phyloP scores from a whole-genome alignment of 805 yeast species.

The Geotrichum ghanense region DNA sequence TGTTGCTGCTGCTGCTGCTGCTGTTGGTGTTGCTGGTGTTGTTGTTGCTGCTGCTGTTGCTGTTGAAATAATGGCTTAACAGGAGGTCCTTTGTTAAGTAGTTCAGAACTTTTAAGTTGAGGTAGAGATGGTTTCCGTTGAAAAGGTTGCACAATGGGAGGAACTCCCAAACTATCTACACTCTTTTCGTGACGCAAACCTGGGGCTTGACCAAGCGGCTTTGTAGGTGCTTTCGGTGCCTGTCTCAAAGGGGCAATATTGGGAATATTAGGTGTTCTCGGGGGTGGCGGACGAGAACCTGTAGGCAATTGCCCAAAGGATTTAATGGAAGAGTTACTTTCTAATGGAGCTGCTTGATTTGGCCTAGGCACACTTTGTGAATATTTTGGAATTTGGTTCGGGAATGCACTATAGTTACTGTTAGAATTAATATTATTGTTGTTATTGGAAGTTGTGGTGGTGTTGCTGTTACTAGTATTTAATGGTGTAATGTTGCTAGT shows the following conservation, averaged over 20 bases:
- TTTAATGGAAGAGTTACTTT: neutral
- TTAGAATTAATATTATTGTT: neutral
- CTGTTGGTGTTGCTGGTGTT: constrained; percentile 4
- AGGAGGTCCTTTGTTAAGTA: neutral
- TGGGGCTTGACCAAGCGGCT: constrained; percentile 3
- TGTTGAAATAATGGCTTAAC: constrained; percentile 1
- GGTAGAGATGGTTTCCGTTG: constrained; percentile 2
- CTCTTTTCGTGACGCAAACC: neutral
- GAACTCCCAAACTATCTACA: constrained; percentile 4
- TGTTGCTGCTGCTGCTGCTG: neutral
- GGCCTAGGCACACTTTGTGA: constrained; percentile 1
- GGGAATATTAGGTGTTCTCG: constrained; percentile 13
- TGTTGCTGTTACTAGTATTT: constrained; percentile 15
- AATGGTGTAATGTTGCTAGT: constrained; percentile 6
- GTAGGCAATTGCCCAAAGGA: neutral
- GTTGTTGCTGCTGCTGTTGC: constrained; percentile 8
- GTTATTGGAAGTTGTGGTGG: constrained; percentile 4
- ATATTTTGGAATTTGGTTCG: neutral
- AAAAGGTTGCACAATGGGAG: neutral
- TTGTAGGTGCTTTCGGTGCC: constrained; percentile 13
- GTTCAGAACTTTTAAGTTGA: constrained; percentile 1
- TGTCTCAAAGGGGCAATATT: constrained; percentile 19
- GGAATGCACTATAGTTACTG: neutral
- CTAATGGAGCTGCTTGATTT: constrained; percentile 2
- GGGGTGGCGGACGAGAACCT: constrained; percentile 3